phyloP scores from a whole-genome alignment of 169 alveolate species.

The Plasmodium knowlesi region DNA sequence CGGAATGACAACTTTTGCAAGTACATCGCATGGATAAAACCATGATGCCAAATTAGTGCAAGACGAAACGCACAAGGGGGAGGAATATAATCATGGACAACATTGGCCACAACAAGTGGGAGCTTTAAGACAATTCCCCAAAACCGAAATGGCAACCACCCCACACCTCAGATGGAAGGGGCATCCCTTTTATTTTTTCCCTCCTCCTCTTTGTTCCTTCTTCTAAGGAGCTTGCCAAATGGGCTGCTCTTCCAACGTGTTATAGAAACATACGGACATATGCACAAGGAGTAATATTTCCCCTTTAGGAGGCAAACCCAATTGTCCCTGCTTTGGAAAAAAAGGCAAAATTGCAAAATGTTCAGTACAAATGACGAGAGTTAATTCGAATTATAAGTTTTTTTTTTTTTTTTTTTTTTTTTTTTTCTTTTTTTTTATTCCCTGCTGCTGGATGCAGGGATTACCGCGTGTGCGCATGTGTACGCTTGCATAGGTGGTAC shows the following conservation, averaged over 20 bases:
- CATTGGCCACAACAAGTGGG: neutral
- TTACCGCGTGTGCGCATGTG: neutral
- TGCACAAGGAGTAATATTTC: neutral
- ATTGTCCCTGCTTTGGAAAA: neutral
- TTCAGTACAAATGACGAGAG: neutral
- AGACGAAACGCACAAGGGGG: neutral
- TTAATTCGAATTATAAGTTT: neutral
- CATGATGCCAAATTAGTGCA: neutral
- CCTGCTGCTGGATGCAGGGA: neutral
- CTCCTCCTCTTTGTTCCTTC: neutral
- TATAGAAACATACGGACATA: neutral
- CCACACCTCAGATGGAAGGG: neutral
- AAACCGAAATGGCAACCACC: neutral
- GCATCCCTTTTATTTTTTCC: neutral
- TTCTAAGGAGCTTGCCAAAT: neutral
- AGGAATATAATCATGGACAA: neutral
- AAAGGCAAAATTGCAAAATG: neutral
- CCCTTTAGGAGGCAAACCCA: neutral
- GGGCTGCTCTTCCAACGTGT: neutral
- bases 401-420: neutral
- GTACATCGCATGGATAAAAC: neutral
- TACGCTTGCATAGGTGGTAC: neutral
- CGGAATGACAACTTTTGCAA: neutral
- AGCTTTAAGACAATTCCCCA: neutral
- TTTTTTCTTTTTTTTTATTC: neutral